A percentile compares a stretch with the other conserved stretches of the same genome.
Evolutionary conservation across 805 yeast species (phyloP).

Genomic region (Kuraishia capsulata): DNA sequence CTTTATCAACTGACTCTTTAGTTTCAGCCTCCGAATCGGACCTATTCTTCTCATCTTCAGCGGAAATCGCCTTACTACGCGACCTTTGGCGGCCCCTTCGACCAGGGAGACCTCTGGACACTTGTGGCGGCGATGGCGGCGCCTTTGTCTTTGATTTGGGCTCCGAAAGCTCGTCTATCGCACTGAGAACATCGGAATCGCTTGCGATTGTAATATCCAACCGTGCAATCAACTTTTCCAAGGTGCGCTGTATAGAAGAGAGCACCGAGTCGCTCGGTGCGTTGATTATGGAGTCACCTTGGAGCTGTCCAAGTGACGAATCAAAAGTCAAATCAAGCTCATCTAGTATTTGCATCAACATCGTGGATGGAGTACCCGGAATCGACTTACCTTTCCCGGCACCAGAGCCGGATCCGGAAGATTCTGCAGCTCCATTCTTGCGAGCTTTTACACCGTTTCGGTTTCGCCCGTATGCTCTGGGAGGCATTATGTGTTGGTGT

Average conservation of each 20-base stretch:
- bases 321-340: slow-evolving; percentile 49
- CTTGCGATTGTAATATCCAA: slow-evolving; percentile 22
- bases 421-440: neutral
- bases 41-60: no score
- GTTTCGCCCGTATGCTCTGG: neutral
- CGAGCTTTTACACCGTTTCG: neutral
- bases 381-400: slow-evolving; percentile 3
- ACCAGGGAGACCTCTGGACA: no score
- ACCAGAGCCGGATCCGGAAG: neutral
- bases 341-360: slow-evolving; percentile 40
- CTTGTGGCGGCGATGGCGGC: neutral
- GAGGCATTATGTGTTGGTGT: neutral
- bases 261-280: slow-evolving; percentile 18
- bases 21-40: slow-evolving; percentile 1
- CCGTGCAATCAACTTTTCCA: slow-evolving; percentile 29
- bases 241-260: slow-evolving; percentile 18
- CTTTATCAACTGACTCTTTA: slow-evolving; percentile 2
- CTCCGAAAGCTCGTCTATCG: slow-evolving; percentile 4
- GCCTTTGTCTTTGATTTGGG: slow-evolving; percentile 4
- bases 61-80: slow-evolving; percentile 3
- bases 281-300: slow-evolving; percentile 45
- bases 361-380: slow-evolving; percentile 25
- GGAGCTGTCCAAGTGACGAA: slow-evolving; percentile 47
- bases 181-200: slow-evolving; percentile 20
- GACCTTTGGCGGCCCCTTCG: neutral